Percentiles rank a stretch among this genome's conserved stretches.
These are phyloP conservation scores for Moricandia arvensis DNA, from an alignment of 345 rosid species.

Conservation along the genomic window DNA sequence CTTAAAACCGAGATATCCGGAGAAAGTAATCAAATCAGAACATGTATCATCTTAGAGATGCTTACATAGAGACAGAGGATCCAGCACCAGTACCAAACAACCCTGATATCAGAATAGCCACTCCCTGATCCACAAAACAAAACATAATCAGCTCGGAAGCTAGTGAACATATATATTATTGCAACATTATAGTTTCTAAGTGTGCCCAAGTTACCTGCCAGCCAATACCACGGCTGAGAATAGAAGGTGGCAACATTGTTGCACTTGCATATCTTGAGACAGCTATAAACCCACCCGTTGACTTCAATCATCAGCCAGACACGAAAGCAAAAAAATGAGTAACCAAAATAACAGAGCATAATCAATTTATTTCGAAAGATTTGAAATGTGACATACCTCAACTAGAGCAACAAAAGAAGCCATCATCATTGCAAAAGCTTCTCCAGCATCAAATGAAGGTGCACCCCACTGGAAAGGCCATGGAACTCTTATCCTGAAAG, in stretches of 20 bases:
- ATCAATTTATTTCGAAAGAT: not conserved
- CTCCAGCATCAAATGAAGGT: conserved; percentile 98
- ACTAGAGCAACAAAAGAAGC: conserved; percentile 96
- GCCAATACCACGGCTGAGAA: conserved; percentile 96
- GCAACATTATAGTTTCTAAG: not conserved
- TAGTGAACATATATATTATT: not conserved
- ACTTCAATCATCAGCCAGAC: conserved; percentile 47
- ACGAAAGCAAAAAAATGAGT: conserved; percentile 11
- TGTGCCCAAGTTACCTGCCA: conserved; percentile 76
- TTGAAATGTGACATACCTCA: conserved; percentile 56
- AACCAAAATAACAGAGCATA: conserved; percentile 3
- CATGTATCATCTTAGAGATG: conserved; percentile 20
- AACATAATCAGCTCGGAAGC: not conserved
- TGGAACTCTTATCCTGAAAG: conserved; percentile 93
- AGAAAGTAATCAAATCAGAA: not conserved
- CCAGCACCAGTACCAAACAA: conserved; percentile 95
- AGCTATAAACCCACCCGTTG: conserved; percentile 78
- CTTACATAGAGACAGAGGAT: conserved; percentile 96
- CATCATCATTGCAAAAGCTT: conserved; percentile 99
- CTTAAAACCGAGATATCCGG: not conserved
- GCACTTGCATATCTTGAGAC: conserved; percentile 96
- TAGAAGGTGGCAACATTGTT: conserved; percentile 85
- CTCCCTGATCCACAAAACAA: conserved; percentile 59
- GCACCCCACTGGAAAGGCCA: conserved; percentile 99
- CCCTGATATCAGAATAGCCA: conserved; percentile 84